phyloP scores from a whole-genome alignment of 2,329 filamentous ascomycete genomes.

The Ilyonectria destructans region DNA sequence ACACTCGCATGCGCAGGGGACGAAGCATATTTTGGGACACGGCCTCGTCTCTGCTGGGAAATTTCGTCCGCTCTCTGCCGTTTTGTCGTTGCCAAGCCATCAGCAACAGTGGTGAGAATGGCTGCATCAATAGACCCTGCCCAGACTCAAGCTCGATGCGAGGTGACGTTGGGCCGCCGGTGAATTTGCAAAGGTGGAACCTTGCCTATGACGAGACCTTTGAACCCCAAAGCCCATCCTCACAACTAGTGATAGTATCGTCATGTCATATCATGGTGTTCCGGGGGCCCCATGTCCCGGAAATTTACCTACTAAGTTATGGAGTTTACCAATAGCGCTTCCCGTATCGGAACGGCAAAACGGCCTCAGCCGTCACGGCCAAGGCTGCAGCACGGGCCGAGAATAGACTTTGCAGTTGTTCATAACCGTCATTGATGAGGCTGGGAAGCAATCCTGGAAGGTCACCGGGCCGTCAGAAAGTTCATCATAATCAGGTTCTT shows the following conservation, averaged over 20 bases:
- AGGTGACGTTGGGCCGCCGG: slow-evolving; percentile 41
- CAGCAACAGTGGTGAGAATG: slow-evolving; percentile 32
- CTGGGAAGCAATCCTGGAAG: background rate
- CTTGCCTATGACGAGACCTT: slow-evolving; percentile 33
- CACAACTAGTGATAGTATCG: slow-evolving; percentile 28
- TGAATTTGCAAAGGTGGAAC: slow-evolving; percentile 32
- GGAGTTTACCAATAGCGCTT: slow-evolving; percentile 36
- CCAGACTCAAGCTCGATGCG: slow-evolving; percentile 32
- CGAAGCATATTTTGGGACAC: slow-evolving; percentile 23
- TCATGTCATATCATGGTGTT: slow-evolving; percentile 49
- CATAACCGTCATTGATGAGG: background rate
- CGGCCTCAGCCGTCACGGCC: slow-evolving; percentile 41
- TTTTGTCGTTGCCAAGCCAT: slow-evolving; percentile 35
- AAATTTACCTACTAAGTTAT: slow-evolving; percentile 41
- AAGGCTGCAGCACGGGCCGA: slow-evolving; percentile 38
- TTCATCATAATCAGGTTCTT: background rate
- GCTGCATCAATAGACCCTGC: slow-evolving; percentile 31
- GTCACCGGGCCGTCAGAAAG: slow-evolving; percentile 8
- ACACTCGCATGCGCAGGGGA: slow-evolving; percentile 20
- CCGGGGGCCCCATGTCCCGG: slow-evolving; percentile 39
- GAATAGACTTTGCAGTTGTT: slow-evolving; percentile 8
- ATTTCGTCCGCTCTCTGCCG: slow-evolving; percentile 28
- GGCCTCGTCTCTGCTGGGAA: slow-evolving; percentile 30
- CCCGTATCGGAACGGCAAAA: slow-evolving; percentile 38
- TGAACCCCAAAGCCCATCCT: slow-evolving; percentile 35